Evolutionary conservation across 108 stramenopile genomes (phyloP), one percentile per base, ranked within the genome.

Genomic region (Epithemia pelagica): DNA sequence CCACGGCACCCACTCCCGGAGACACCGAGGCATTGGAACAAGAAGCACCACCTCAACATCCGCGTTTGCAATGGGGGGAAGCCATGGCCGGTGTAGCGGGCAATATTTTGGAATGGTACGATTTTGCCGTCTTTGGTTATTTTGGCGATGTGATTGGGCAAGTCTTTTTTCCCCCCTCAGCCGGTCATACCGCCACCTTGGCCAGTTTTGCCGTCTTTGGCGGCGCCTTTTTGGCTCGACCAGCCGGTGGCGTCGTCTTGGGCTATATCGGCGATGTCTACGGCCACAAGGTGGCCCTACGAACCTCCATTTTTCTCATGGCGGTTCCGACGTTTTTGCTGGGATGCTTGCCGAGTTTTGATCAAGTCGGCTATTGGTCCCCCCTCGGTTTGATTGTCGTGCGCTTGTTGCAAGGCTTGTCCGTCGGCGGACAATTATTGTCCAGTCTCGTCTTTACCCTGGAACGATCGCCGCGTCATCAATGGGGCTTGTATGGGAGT

Each of bases 331-430:
- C 92, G 0, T 83, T 83, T 55, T 19, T 65, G 5, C 84, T 93
- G 87, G 92, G 92, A 21, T 86, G 82, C 33, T 72, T 94, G n/a
- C 93, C 93, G 31, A 73, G 88, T 1, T 91, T 88, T 54, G 70
- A 77, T n/a, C 74, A 72, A 51, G 72, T 86, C 0, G 93, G 93
- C 10, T 65, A 52, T 30, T 55, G 46, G 32, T 78, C 88, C 3
- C 79, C 81, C 8, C 59, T 82, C 2, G 54, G 86, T 0, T 60
- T 94, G 27, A 30, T 86, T 53, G 15, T 75, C 5, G 84, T 84
- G 54, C 62, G 93, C 57, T 55, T 94, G 68, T 51, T 89, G 26
- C 93, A 94, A 64, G 93, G 93, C 0, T 65, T 91, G 64, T 71
- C 68, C 68, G 93, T 90, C 0, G 91, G 91, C 8, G 90, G 87